phyloP scores from a whole-genome alignment of 2,329 filamentous ascomycete species.

The Colletotrichum tabaci region DNA sequence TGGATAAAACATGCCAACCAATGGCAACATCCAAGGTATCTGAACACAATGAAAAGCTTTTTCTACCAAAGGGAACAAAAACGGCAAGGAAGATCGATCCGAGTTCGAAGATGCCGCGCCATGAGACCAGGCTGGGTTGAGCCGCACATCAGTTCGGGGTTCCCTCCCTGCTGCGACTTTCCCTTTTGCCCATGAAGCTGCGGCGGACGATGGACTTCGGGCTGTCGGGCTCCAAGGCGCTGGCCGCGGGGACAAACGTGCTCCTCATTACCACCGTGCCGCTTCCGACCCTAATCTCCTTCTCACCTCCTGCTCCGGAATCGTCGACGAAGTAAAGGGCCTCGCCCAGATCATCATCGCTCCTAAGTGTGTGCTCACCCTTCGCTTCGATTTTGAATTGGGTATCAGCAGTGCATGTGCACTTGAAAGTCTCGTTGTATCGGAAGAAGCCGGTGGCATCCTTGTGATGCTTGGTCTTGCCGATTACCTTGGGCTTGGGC shows the following conservation, averaged over 20 bases:
- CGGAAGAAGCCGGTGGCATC: conserved; percentile 74
- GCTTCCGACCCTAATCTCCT: conserved; percentile 80
- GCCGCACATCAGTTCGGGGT: conserved; percentile 47
- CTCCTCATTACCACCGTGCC: conserved; percentile 83
- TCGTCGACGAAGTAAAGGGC: conserved; percentile 94
- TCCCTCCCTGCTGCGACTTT: conserved; percentile 64
- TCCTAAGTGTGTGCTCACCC: conserved; percentile 87
- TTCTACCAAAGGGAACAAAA: conserved; percentile 8
- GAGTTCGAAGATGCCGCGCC: neutral
- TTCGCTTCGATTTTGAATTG: conserved; percentile 91
- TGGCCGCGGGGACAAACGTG: conserved; percentile 71
- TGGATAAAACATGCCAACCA: conserved; percentile 19
- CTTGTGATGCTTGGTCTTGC: conserved; percentile 95
- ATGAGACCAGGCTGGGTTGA: neutral
- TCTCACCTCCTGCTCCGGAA: conserved; percentile 75
- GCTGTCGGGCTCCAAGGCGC: conserved; percentile 58
- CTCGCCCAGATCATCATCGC: conserved; percentile 88
- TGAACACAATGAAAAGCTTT: conserved; percentile 33
- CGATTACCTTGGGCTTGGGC: conserved; percentile 82
- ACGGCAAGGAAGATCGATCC: conserved; percentile 6
- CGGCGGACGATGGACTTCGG: conserved; percentile 64
- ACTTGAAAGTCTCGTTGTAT: conserved; percentile 86
- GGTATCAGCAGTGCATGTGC: conserved; percentile 83
- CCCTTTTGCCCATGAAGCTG: conserved; percentile 70
- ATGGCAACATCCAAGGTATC: conserved; percentile 33